Evolutionary conservation across 1,284 basidiomycete genomes (phyloP).

Genomic region (Phlebopus sp.): DNA sequence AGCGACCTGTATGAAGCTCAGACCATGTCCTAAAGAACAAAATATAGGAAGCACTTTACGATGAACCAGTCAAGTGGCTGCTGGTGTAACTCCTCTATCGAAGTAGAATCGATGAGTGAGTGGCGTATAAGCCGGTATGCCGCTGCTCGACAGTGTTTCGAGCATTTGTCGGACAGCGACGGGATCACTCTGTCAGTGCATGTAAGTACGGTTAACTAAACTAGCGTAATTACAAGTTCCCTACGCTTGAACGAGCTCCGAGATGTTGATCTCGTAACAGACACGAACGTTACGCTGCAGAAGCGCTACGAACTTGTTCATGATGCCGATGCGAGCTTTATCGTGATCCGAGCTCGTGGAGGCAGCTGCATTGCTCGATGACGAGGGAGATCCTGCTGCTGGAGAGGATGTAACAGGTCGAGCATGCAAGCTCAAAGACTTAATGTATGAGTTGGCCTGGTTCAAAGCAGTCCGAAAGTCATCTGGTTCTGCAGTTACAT

Average conservation of each 20-base stretch:
- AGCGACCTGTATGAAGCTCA: conserved; percentile 58
- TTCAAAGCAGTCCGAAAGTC: conserved; percentile 69
- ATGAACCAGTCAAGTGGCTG: conserved; percentile 87
- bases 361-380: conserved; percentile 34
- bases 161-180: conserved; percentile 72
- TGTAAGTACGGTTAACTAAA: conserved; percentile 11
- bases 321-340: conserved; percentile 55
- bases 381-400: conserved; percentile 28
- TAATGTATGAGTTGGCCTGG: conserved; percentile 56
- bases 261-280: conserved; percentile 69
- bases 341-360: conserved; percentile 48
- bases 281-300: conserved; percentile 78
- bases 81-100: conserved; percentile 54
- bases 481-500: conserved; percentile 38
- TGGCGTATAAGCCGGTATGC: conserved; percentile 89
- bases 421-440: conserved; percentile 47
- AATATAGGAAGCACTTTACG: conserved; percentile 56
- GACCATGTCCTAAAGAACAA: background rate
- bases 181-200: conserved; percentile 57
- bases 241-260: conserved; percentile 73
- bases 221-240: conserved; percentile 20
- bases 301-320: conserved; percentile 67
- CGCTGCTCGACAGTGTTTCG: conserved; percentile 75
- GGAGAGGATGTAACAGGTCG: conserved; percentile 47
- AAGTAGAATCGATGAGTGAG: conserved; percentile 68